phyloP scores from a whole-genome alignment of 2,329 filamentous ascomycete genomes.

The Madurella fahalii region DNA sequence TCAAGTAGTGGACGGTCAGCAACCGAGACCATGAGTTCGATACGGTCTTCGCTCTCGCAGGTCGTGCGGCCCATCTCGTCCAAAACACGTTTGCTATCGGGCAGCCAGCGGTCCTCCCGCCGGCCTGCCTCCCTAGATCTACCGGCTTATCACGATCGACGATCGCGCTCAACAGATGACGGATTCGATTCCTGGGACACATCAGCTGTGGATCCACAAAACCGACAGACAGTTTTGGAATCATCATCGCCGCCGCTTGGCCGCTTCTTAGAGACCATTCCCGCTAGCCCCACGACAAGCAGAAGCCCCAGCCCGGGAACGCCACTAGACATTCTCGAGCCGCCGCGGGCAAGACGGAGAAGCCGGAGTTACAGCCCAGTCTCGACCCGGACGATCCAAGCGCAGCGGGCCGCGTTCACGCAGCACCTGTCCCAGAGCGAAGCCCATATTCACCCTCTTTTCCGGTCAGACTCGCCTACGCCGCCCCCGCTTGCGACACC shows the following conservation, averaged over 20 bases:
- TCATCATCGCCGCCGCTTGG: conserved; percentile 40
- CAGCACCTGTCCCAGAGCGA: conserved; percentile 46
- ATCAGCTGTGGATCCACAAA: conserved; percentile 60
- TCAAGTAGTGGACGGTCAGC: conserved; percentile 44
- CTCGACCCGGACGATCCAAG: conserved; percentile 31
- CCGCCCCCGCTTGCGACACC: conserved; percentile 63
- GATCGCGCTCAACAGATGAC: conserved; percentile 45
- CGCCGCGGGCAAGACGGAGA: conserved; percentile 40
- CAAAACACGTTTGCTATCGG: conserved; percentile 49
- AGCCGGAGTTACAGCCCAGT: conserved; percentile 52
- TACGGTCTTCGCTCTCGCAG: conserved; percentile 46
- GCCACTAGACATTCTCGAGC: conserved; percentile 52
- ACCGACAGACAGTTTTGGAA: conserved; percentile 54
- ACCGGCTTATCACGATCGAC: conserved; percentile 30
- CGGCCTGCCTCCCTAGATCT: conserved; percentile 49
- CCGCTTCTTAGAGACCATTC: conserved; percentile 66
- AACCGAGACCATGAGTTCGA: conserved; percentile 44
- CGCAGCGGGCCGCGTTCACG: conserved; percentile 30
- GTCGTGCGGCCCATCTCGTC: conserved; percentile 54
- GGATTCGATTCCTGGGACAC: conserved; percentile 75
- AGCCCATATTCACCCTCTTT: conserved; percentile 72
- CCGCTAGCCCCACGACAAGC: conserved; percentile 60
- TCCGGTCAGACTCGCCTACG: conserved; percentile 66
- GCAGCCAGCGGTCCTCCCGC: conserved; percentile 33
- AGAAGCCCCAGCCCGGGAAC: conserved; percentile 61